Evolutionary conservation across 371 early-diverging fungal species (phyloP), one percentile per base, ranked within the genome.

Genomic region (Mortierella sp.): DNA sequence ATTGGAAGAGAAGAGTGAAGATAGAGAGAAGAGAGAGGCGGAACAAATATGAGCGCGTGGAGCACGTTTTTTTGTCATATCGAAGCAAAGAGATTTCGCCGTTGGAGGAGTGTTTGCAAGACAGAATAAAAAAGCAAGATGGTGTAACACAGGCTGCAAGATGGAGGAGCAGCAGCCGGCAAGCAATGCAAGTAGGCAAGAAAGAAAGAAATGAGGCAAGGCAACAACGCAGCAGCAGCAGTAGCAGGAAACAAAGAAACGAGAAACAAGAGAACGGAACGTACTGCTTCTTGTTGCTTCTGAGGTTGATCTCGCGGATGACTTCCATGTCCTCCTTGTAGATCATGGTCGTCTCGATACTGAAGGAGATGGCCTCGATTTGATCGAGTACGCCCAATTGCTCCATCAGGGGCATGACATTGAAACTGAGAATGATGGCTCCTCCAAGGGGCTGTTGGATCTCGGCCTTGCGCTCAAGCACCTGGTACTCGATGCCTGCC

Each of bases 331-430:
- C 45, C 43, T 58, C 70, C n/a, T 58, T 41, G 70, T 70, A 70
- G 13, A 58, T 55, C 44, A 34, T 40, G 11, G 44, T 45, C 4
- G 55, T 58, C 70, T 61, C 58, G 34, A 70, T 61, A 44, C 24
- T 19, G 6, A 45, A 58, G 14, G 73, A 72, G 73, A 65, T 47
- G 65, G 48, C 63, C 11, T 70, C 43, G 48, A 79, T 68, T 37
- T 79, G 70, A 5, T 73, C 74, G 24, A 70, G 41, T 37, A 81
- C 31, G 40, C 81, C 77, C 22, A 81, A 34, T 43, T 81, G 81
- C 40, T 66, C 61, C 44, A 81, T 77, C 19, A 77, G 34, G 24
- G 64, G 69, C 68, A 81, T 58, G 19, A 81, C 74, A 48, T 81
- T 81, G 22, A 74, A 13, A 37, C 74, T 71, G 24, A 81, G 48